Base-by-base conservation (phyloP, 2,329 filamentous ascomycete species). In the Clarireedia paspali region DNA sequence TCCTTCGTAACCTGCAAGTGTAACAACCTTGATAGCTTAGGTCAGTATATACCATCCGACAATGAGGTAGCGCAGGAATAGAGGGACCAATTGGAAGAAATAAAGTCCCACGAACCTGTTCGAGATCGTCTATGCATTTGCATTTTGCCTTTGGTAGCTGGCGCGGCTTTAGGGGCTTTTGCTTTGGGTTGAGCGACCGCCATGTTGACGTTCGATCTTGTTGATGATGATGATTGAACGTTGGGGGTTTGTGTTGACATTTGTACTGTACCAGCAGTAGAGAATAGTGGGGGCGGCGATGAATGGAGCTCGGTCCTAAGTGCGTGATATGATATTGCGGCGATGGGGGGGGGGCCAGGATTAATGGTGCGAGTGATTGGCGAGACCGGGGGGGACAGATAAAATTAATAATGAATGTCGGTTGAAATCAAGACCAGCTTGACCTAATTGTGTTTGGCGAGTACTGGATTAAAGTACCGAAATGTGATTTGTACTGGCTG, bases 121-220 rank as follows among this genome's bases (percentile, higher is more conserved):
- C 92, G 85, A 73, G 92, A 96, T 69, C 92, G 84, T 72, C 91
- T 85, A 74, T 96, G 92, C 85, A 94, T 91, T 77, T 95, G 92
- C 67, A 84, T 75, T 74, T 88, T 87, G 69, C 81, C 76, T 74
- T 88, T 89, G 62, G 82, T 71, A 67, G 77, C 75, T 65, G 75
- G 75, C 73, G 75, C 72, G 61, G 75, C 70, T 72, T 83, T 83
- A 53, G 77, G 72, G 68, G 77, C 64, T 74, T 84, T 84, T 68
- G 77, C 70, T 74, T 85, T 85, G 64, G 78, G 72, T 71, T 80
- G 77, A 71, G 81, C 74, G 68, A 79, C 76, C 66, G 82, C 80
- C 83, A 85, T 86, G 53, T 62, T 57, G 63, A 67, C 63, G 64
- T 69, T 68, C 55, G 67, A 57, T 67, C 64, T 68, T 59, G 59